Percentiles rank a stretch among this genome's conserved stretches.
Evolutionary conservation across 1,139 yeast species (phyloP).

Genomic region (Candida dubliniensis): DNA sequence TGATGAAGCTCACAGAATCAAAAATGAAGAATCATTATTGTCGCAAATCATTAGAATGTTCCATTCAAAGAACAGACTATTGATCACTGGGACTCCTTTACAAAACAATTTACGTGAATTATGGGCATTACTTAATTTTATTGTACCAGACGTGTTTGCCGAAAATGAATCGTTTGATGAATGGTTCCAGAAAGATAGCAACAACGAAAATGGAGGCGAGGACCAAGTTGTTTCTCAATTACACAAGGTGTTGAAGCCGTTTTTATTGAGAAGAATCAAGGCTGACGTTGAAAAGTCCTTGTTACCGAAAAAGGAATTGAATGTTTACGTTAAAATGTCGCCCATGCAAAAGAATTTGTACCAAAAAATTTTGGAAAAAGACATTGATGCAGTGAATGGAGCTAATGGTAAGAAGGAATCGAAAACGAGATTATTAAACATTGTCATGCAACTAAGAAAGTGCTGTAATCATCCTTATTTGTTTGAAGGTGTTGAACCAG

Average conservation of each 20-base stretch:
- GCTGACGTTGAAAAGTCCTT: constrained; percentile 78
- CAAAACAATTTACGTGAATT: constrained; percentile 78
- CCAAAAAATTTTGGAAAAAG: constrained; percentile 72
- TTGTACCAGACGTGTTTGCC: constrained; percentile 75
- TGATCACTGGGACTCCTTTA: constrained; percentile 80
- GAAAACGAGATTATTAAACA: constrained; percentile 70
- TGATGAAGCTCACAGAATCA: constrained; percentile 82
- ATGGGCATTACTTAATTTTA: constrained; percentile 76
- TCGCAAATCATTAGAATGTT: constrained; percentile 76
- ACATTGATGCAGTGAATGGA: constrained; percentile 81
- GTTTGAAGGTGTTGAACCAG: constrained; percentile 86
- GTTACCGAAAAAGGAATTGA: constrained; percentile 71
- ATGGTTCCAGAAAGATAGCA: constrained; percentile 53
- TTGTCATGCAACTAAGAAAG: constrained; percentile 81
- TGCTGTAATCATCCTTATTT: constrained; percentile 84
- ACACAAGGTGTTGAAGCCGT: constrained; percentile 83
- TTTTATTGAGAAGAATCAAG: constrained; percentile 70
- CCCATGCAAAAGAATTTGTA: constrained; percentile 80
- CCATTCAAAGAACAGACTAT: constrained; percentile 65
- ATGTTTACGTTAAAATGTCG: constrained; percentile 70
- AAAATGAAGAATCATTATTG: constrained; percentile 71
- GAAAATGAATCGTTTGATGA: constrained; percentile 73
- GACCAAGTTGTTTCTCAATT: constrained; percentile 75
- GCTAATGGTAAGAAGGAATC: constrained; percentile 74
- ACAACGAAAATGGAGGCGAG: constrained; percentile 25